Evolutionary conservation across 148 eudicot genomes (phyloP).

Genomic region (Agrostemma githago): DNA sequence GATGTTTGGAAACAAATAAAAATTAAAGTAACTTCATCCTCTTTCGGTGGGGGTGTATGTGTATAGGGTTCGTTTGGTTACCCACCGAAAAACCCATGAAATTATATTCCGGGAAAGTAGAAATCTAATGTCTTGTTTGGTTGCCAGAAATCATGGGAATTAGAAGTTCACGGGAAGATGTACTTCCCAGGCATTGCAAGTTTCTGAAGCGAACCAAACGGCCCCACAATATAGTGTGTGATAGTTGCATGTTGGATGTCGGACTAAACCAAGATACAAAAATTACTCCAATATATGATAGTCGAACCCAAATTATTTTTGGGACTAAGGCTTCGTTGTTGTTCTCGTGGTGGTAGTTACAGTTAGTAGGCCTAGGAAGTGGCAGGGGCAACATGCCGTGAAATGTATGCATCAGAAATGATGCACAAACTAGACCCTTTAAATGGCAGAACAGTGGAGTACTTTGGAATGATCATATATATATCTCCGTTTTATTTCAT

Average conservation of each 20-base stretch:
- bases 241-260: conserved; percentile 4
- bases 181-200: too few relatives aligned
- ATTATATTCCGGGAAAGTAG: too few relatives aligned
- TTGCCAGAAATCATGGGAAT: too few relatives aligned
- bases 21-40: not conserved
- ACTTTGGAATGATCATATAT: not conserved
- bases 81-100: too few relatives aligned
- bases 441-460: not conserved
- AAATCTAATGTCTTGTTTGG: too few relatives aligned
- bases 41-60: not conserved
- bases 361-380: not conserved
- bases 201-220: too few relatives aligned
- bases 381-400: not conserved
- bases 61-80: too few relatives aligned
- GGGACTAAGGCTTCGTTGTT: not conserved
- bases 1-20: conserved; percentile 5
- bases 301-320: not conserved
- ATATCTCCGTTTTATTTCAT: too few relatives aligned
- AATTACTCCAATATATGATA: too few relatives aligned
- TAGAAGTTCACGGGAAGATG: too few relatives aligned
- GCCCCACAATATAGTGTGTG: not conserved
- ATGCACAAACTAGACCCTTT: not conserved
- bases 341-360: not conserved
- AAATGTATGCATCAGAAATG: too few relatives aligned
- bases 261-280: not conserved